Base-by-base conservation (phyloP, 202 grass and related monocot genomes). In the Schoenoplectus tabernaemontani region DNA sequence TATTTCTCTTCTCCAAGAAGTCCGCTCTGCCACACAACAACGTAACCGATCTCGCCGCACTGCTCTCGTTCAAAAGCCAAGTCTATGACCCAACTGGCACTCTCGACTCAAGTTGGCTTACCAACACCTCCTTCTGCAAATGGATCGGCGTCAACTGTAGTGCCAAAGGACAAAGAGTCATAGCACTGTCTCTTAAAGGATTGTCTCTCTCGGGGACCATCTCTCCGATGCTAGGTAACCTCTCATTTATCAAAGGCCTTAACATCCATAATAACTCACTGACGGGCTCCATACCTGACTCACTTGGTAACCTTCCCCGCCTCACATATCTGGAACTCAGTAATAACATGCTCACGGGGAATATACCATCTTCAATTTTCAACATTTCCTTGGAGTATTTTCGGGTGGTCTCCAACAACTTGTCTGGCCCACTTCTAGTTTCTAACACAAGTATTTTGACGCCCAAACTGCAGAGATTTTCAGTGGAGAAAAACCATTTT, bases 1-100 rank as follows among this genome's bases (percentile, higher is more conserved):
- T 73, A 46, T 73, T 46, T 73, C 68, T 73, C 68, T 50, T 11
- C 44, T 50, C 68, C 41, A 50, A 47, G 44, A 8, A 46, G 15
- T 46, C 68, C 44, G 48, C 68, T 16, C 1, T 24, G 43, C 16
- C 19, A 46, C 68, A 73, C 0, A 24, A 73, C 32, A 89, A 87
- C 13, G 5, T 44, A 59, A 87, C 80, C 1, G 90, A 93, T 47
- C 83, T 86, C 1, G 56, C 78, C 4, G 87, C 85, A 0, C 74
- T 88, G 42, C 85, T 93, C n/a, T 72, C 83, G 70, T 87, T 93
- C 90, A 93, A 90, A 30, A 81, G 50, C 56, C 62, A 80, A 8
- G 20, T 88, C 70, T 62, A 82, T 32, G 85, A 93, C 48, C 83
- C 87, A 22, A 28, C 15, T 13, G 82, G 84, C 19, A 47, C 87